A percentile compares a stretch with the other conserved stretches of the same genome.
Evolutionary conservation across 495 filamentous ascomycete species (phyloP).

Genomic region (Halenospora varia): DNA sequence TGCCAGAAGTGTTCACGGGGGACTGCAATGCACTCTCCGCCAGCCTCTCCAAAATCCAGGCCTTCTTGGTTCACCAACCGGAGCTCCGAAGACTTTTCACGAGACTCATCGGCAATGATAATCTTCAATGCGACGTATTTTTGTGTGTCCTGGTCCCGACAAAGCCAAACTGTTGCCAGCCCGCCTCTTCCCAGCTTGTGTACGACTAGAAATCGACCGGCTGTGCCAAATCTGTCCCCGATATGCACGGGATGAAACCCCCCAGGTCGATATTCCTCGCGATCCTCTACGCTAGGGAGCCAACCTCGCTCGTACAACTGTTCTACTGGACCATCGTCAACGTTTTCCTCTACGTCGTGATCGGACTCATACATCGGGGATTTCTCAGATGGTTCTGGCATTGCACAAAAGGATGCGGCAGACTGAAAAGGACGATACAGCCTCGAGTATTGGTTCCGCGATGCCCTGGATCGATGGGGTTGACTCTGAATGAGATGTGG

Average conservation of each 20-base stretch:
- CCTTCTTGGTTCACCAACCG: slow-evolving; percentile 1
- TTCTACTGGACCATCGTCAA: slow-evolving; percentile 1
- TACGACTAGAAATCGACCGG: slow-evolving; percentile 32
- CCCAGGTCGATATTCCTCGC: slow-evolving; percentile 16
- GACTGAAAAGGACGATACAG: neutral
- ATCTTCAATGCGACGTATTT: slow-evolving; percentile 28
- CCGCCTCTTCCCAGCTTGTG: slow-evolving; percentile 39
- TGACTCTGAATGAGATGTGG: neutral
- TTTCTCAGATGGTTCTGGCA: neutral
- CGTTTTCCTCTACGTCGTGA: neutral
- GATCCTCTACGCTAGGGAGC: slow-evolving; percentile 18
- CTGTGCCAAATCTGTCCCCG: slow-evolving; percentile 27
- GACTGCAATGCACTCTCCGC: slow-evolving; percentile 20
- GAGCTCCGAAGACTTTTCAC: neutral
- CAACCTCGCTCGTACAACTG: slow-evolving; percentile 1
- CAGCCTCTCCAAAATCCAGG: neutral
- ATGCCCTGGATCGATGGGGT: slow-evolving; percentile 2
- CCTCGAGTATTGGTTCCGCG: slow-evolving; percentile 1
- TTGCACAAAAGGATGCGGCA: neutral
- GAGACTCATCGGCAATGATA: slow-evolving; percentile 15
- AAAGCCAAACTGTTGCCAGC: slow-evolving; percentile 42
- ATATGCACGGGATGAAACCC: slow-evolving; percentile 40
- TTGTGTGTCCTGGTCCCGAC: slow-evolving; percentile 25
- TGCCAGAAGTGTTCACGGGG: slow-evolving; percentile 40
- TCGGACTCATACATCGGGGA: neutral